Evolutionary conservation across 2,329 filamentous ascomycete genomes (phyloP).

Genomic region (Diaporthe amygdali): DNA sequence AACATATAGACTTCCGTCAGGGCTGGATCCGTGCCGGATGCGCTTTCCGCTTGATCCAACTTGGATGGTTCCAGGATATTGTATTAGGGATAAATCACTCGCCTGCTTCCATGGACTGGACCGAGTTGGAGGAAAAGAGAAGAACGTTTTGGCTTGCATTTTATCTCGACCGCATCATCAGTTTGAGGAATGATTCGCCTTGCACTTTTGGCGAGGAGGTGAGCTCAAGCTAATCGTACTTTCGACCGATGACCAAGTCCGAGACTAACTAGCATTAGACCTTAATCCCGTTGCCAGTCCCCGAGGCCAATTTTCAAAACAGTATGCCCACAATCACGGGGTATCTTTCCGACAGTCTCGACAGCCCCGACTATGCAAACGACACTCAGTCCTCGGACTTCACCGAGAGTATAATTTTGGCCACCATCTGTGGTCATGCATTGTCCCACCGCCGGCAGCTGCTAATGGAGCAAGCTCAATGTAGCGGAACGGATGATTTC

Average conservation of each 20-base stretch:
- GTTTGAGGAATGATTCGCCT: neutral
- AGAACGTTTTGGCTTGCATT: neutral
- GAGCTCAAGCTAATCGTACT: neutral
- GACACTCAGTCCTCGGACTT: neutral
- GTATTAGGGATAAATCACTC: neutral
- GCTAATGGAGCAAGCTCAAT: neutral
- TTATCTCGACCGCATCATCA: neutral
- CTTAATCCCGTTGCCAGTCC: neutral
- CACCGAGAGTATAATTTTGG: neutral
- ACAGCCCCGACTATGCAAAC: neutral
- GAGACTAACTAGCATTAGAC: neutral
- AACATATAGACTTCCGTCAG: neutral
- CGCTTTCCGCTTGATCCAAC: neutral
- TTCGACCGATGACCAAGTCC: neutral
- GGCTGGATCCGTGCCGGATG: neutral
- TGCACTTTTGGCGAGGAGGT: neutral
- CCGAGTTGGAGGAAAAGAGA: neutral
- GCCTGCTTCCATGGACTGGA: neutral
- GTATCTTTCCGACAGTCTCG: neutral
- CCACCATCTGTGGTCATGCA: neutral
- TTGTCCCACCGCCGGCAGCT: neutral
- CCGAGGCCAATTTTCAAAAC: neutral
- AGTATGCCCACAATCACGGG: neutral
- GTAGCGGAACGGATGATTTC: neutral
- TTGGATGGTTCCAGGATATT: neutral